Percentiles rank a stretch among this genome's conserved stretches.
Conservation (phyloP, 2,329 filamentous ascomycete species). For the Fusarium nisikadoi region DNA sequence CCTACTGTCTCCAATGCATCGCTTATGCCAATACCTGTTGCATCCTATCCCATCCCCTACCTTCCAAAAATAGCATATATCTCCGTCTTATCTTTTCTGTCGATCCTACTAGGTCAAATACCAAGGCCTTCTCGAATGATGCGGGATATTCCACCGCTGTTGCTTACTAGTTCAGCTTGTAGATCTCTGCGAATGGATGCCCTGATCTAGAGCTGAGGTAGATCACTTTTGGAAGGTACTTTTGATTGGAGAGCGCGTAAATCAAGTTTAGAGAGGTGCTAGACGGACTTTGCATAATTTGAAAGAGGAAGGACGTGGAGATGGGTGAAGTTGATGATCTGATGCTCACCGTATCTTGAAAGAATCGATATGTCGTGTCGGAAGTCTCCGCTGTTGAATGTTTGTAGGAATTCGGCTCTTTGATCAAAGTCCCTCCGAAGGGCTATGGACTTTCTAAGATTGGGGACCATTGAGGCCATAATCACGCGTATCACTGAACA, state of each 20-base stretch:
- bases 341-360: background rate
- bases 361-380: background rate
- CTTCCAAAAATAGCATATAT: constrained; percentile 15
- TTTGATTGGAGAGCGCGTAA: background rate
- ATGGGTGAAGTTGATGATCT: background rate
- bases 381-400: background rate
- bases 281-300: background rate
- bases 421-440: background rate
- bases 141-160: background rate
- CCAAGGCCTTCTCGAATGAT: background rate
- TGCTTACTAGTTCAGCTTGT: background rate
- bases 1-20: background rate
- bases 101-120: background rate
- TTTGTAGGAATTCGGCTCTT: background rate
- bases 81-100: constrained; percentile 11
- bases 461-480: no score
- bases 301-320: constrained; percentile 1
- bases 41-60: background rate
- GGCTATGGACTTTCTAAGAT: no score
- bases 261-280: background rate
- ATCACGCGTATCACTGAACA: accelerated
- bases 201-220: background rate
- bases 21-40: background rate
- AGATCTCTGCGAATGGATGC: background rate
- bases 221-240: constrained; percentile 3